Evolutionary conservation across 768 basidiomycete species (phyloP), one percentile per base, ranked within the genome.

Genomic region (Macrocybe gigantea): DNA sequence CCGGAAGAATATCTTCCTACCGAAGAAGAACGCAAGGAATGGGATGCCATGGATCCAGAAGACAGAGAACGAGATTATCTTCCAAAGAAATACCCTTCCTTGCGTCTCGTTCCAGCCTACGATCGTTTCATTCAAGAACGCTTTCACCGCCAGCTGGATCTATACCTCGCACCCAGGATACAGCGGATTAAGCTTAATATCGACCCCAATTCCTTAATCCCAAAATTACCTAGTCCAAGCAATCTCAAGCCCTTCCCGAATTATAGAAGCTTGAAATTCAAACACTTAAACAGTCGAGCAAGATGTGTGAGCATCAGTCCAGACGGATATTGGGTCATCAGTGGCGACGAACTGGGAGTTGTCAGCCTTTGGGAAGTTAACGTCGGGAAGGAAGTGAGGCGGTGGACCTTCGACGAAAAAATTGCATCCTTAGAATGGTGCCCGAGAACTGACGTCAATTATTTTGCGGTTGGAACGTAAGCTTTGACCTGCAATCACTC

Each of bases 1-100:
- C 96, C 96, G 5, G 91, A 85, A 58, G 96, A 99, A 69, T 97
- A 98, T 64, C 76, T 99, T 6, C 91, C 89, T 5, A 85, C 88
- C 1, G 82, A 84, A 44, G 77, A 79, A 52, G 95, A 97, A 64
- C 80, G 79, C 48, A 77, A 82, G 53, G 78, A 82, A 58, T 97
- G 92, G 88, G 84, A 92, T 58, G 79, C 71, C 34, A 74, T 74
- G 34, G 93, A 96, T 49, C 79, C 83, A 45, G 93, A 94, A 64
- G 93, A 98, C 61, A 80, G 93, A 53, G 88, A 93, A 64, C 80
- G 79, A 47, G 83, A 95, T 60, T 93, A 87, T 67, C 77, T 96
- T 34, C 91, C 96, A 30, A 75, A 85, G 65, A 95, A 95, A 68
- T 84, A 88, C 64, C 68, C 81, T 40, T 75, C 91, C 1, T 69